Evolutionary conservation across 2,329 filamentous ascomycete genomes (phyloP), one percentile per base, ranked within the genome.

Genomic region (Ceratocystis albifundus): DNA sequence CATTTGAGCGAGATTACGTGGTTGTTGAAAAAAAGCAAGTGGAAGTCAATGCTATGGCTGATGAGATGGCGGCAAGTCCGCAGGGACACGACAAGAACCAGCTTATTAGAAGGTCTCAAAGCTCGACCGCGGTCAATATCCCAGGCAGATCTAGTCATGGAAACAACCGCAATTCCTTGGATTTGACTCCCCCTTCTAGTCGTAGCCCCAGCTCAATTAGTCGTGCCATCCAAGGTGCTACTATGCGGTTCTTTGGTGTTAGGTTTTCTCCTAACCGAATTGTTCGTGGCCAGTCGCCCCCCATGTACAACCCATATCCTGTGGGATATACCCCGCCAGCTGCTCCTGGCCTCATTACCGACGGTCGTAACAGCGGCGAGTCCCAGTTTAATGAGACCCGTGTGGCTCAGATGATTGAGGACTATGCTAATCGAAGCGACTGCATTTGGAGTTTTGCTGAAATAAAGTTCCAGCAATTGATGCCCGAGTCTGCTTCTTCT

Each of bases 361-460:
- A 87, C 65, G 82, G 82, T 10, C 88, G 84, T 72, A 80, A 82
- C 22, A 80, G 78, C 45, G 75, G 78, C 2, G 81, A 82, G 2
- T 77, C 85, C 22, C 73, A 71, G 20, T 91, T 96, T 69, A 92
- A 96, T 72, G 94, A 97, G 73, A 80, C 82, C 17, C 84, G 84
- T 69, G 86, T 89, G 50, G 85, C 93, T 1, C 88, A 91, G 72
- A 82, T 84, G 57, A 91, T 97, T 67, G 93, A 99, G 74, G 92
- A 97, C 71, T 88, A 90, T 70, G 94, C 94, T 1, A 94, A 91
- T 41, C 83, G 92, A 48, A 96, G 92, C 73, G 92, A 99, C 74
- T 94, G 96, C 59, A 92, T 99, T 2, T 99, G 92, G 74, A 92
- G 93, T 2, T 97, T 99, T 75, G 94, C 94, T 4, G 93, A 99